Evolutionary conservation across 179 eudicot species (phyloP), one percentile per base, ranked within the genome.

Genomic region (Spergularia azorica): DNA sequence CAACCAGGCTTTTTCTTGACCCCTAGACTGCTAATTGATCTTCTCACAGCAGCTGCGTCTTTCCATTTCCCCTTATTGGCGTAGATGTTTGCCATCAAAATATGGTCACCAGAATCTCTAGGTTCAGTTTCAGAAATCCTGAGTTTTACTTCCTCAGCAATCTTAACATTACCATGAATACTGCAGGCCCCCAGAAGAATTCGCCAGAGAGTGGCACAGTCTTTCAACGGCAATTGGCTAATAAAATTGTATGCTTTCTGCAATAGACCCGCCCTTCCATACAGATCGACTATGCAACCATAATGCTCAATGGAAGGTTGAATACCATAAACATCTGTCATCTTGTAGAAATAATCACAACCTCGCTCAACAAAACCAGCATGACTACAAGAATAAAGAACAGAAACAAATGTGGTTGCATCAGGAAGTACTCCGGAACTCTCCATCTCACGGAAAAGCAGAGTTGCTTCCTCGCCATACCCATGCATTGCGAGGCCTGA

Each of bases 251-350:
- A 88, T 2, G 97, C 97, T 71, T 79, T 83, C 14, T 81, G 82
- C 16, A 87, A 74, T 62, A 82, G 82, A 71, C 94, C 92, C 54
- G 88, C 89, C 72, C 92, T 81, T 65, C 92, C 88, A 76, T 88
- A 90, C 16, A 91, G 66, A 83, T 91, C 94, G 74, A 91, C 93
- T 86, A 91, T 87, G 70, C 93, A 91, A 48, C 96, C 91, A 77
- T 89, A 91, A 73, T 89, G 93, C 77, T 91, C 96, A 62, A 84
- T 77, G 3, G 86, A 69, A 67, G 94, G 94, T 62, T 82, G 76
- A 32, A 88, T 84, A n/a, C 83, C 89, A 67, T 88, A 90, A 0
- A 69, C 46, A 58, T 76, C 78, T 16, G 77, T 83, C 94, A 90
- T 90, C 71, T 80, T 87, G 43, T 76, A 63, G 54, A 90, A 91